Evolutionary conservation across 306 rosid genomes (phyloP), one percentile per base, ranked within the genome.

Genomic region (Heteromeles arbutifolia): DNA sequence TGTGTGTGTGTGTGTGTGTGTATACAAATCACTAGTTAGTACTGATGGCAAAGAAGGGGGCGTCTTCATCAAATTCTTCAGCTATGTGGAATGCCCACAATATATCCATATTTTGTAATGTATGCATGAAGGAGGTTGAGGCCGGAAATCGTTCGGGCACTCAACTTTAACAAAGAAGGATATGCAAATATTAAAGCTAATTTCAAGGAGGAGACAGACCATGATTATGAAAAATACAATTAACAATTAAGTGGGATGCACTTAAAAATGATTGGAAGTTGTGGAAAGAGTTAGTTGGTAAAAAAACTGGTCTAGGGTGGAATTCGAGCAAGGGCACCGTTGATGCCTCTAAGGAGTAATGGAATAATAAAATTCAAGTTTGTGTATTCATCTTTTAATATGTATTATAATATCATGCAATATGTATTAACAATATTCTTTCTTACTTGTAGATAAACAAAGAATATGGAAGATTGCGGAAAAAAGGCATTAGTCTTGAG

Each of bases 251-350:
- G 31, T 53, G 63, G 75, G 65, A 53, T 54, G 18, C 11, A 31
- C 75, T 72, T 28, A 54, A 72, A 21, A 10, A 4, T 19, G 48
- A 72, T 2, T 72, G 65, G 50, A 72, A 72, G 4, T 29, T 72
- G 31, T 54, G 65, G 75, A 72, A 72, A 54, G 29, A 53, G 19
- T 11, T 70, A 4, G 0, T 15, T 3, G 64, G 64, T 3, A 70
- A 70, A 22, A 48, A 71, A 29, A 71, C 52, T 25, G 58, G 74
- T 19, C 29, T 68, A 10, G 74, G 74, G 24, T 77, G 74, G 44
- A 53, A 68, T 71, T 44, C 45, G 1, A 17, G 44, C 25, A 52
- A 34, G 44, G 29, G 28, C 4, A 18, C 45, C 2, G 21, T 71
- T 52, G 74, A 70, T 28, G 74, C 61, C 4, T 17, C 18, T 17